Conservation (phyloP, 129 eudicot genomes). For the Ambrosia artemisiifolia region DNA sequence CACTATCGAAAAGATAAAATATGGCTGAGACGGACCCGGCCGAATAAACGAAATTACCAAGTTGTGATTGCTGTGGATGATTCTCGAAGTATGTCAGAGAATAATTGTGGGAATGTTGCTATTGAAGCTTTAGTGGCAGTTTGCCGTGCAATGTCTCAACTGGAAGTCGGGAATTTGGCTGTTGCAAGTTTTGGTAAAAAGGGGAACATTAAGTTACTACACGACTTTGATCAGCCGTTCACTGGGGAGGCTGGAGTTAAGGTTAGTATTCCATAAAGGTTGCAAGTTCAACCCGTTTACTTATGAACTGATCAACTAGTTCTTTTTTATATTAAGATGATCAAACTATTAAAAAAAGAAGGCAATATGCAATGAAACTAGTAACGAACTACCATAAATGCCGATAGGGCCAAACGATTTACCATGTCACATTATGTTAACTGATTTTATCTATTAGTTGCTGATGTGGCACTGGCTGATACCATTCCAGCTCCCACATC, state of each 20-base stretch:
- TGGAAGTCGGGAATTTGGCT: slow-evolving; percentile 89
- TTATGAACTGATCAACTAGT: background rate
- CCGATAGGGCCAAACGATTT: background rate
- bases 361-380: background rate
- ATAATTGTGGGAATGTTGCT: slow-evolving; percentile 72
- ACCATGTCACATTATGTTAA: background rate
- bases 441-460: too few relatives aligned
- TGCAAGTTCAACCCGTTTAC: background rate
- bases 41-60: slow-evolving; percentile 92
- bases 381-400: background rate
- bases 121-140: slow-evolving; percentile 95
- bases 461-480: too few relatives aligned
- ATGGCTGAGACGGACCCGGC: slow-evolving; percentile 90
- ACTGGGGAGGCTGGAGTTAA: slow-evolving; percentile 80
- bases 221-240: slow-evolving; percentile 84
- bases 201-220: slow-evolving; percentile 78
- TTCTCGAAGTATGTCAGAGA: slow-evolving; percentile 97
- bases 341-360: background rate
- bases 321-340: background rate
- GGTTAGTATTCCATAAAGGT: slow-evolving; percentile 39
- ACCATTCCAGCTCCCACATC: too few relatives aligned
- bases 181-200: slow-evolving; percentile 87
- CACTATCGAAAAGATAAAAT: slow-evolving; percentile 89
- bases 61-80: slow-evolving; percentile 94
- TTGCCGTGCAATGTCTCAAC: slow-evolving; percentile 94